phyloP scores from a whole-genome alignment of 169 alveolate species.

The Cryptosporidium felis region DNA sequence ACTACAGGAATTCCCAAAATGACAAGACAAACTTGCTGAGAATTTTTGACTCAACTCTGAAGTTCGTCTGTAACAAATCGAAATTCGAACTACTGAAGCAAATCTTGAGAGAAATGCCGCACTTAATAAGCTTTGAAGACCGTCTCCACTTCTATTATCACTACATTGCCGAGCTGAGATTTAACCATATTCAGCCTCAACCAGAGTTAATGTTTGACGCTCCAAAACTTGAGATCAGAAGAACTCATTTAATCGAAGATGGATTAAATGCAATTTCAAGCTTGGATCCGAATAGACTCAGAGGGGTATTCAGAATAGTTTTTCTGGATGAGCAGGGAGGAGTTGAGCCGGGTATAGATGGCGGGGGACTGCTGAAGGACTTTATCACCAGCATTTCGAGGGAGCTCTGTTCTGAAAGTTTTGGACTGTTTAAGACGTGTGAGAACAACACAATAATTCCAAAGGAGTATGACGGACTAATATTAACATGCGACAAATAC shows the following conservation, averaged over 20 bases:
- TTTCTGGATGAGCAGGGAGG: constrained; percentile 88
- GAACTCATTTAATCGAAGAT: constrained; percentile 81
- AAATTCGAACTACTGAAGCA: constrained; percentile 33
- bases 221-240: constrained; percentile 75
- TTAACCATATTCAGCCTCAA: constrained; percentile 63
- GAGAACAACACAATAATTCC: constrained; percentile 45
- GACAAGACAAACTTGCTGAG: constrained; percentile 62
- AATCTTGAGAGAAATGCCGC: constrained; percentile 69
- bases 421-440: constrained; percentile 82
- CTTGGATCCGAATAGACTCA: constrained; percentile 74
- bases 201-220: constrained; percentile 60
- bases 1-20: too few species aligned
- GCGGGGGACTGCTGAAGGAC: constrained; percentile 97
- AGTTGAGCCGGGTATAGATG: constrained; percentile 95
- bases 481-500: constrained; percentile 9
- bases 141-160: constrained; percentile 73
- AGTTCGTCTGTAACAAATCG: constrained; percentile 19
- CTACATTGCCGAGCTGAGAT: constrained; percentile 70
- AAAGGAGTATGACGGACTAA: constrained; percentile 49
- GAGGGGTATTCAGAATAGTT: constrained; percentile 80
- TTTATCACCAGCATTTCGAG: constrained; percentile 88
- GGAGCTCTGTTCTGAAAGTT: constrained; percentile 85
- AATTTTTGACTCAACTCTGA: constrained; percentile 68
- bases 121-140: constrained; percentile 75
- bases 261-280: constrained; percentile 74